Percentiles rank a stretch among this genome's conserved stretches.
phyloP scores from a whole-genome alignment of 768 basidiomycete species.

The Xanthoconium stramineum region DNA sequence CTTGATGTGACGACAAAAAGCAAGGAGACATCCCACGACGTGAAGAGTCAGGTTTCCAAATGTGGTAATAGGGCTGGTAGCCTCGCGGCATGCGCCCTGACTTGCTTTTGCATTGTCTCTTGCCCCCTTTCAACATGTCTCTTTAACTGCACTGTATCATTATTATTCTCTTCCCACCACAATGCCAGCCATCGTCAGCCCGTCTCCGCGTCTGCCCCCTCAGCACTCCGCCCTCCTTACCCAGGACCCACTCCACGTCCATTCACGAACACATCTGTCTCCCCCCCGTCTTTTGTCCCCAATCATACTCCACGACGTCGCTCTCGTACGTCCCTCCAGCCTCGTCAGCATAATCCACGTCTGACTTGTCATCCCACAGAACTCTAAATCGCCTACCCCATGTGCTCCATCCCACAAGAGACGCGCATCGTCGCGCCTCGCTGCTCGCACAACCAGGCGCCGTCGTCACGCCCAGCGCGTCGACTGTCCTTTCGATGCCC shows the following conservation, averaged over 20 bases:
- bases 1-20: conserved; percentile 1
- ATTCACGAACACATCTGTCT: conserved; percentile 21
- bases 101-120: conserved; percentile 18
- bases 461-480: conserved; percentile 40
- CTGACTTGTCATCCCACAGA: conserved; percentile 28
- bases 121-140: conserved; percentile 27
- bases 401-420: conserved; percentile 39
- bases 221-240: conserved; percentile 13
- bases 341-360: not conserved
- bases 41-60: conserved; percentile 14
- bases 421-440: conserved; percentile 30
- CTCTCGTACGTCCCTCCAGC: conserved; percentile 15
- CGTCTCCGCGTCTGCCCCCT: conserved; percentile 34
- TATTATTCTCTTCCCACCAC: conserved; percentile 17
- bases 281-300: conserved; percentile 39
- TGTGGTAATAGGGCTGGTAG: conserved; percentile 15
- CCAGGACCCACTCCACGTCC: not conserved
- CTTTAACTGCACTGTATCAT: conserved; percentile 35
- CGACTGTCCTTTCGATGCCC: conserved; percentile 39
- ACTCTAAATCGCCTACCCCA: conserved; percentile 36
- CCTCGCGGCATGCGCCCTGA: conserved; percentile 22
- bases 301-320: conserved; percentile 32
- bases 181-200: conserved; percentile 45
- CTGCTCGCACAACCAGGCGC: conserved; percentile 39
- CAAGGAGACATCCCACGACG: too few relatives aligned